Conservation (phyloP, 2,329 filamentous ascomycete genomes). For the Alternaria solani region DNA sequence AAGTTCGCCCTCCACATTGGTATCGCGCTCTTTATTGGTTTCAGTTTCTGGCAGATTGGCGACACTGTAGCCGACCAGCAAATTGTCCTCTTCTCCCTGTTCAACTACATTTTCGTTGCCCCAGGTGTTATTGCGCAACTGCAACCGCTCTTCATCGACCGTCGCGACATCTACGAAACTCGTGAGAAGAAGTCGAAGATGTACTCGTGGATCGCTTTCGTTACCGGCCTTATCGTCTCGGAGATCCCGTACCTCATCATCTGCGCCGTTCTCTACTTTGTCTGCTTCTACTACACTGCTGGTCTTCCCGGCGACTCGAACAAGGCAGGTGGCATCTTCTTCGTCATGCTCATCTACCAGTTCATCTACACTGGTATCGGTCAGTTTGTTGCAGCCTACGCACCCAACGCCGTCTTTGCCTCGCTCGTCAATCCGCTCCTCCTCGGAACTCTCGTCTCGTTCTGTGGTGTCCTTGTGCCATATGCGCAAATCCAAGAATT, state of each 20-base stretch:
- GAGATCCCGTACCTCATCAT: slow-evolving; percentile 73
- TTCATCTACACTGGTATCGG: slow-evolving; percentile 67
- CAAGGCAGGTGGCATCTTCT: slow-evolving; percentile 62
- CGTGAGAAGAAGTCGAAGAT: slow-evolving; percentile 70
- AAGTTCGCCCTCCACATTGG: slow-evolving; percentile 37
- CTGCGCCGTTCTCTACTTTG: slow-evolving; percentile 67
- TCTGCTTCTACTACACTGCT: slow-evolving; percentile 70
- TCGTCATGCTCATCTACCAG: slow-evolving; percentile 67
- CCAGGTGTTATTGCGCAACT: slow-evolving; percentile 53
- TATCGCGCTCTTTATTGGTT: slow-evolving; percentile 36
- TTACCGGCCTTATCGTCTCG: slow-evolving; percentile 72
- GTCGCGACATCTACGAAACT: slow-evolving; percentile 62
- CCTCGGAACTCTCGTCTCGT: slow-evolving; percentile 31
- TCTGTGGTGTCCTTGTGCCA: slow-evolving; percentile 67
- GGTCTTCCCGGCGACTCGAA: slow-evolving; percentile 48
- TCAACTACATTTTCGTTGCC: slow-evolving; percentile 57
- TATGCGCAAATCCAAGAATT: slow-evolving; percentile 71
- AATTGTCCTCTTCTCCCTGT: slow-evolving; percentile 57
- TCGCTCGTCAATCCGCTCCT: slow-evolving; percentile 60
- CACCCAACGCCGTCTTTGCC: slow-evolving; percentile 56
- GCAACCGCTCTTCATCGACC: slow-evolving; percentile 56
- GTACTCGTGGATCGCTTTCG: slow-evolving; percentile 77
- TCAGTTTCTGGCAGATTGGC: slow-evolving; percentile 40
- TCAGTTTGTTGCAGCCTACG: slow-evolving; percentile 62
- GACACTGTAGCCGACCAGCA: slow-evolving; percentile 50